Base-by-base conservation (phyloP, 2,329 filamentous ascomycete genomes). In the Pochonia chlamydosporia region DNA sequence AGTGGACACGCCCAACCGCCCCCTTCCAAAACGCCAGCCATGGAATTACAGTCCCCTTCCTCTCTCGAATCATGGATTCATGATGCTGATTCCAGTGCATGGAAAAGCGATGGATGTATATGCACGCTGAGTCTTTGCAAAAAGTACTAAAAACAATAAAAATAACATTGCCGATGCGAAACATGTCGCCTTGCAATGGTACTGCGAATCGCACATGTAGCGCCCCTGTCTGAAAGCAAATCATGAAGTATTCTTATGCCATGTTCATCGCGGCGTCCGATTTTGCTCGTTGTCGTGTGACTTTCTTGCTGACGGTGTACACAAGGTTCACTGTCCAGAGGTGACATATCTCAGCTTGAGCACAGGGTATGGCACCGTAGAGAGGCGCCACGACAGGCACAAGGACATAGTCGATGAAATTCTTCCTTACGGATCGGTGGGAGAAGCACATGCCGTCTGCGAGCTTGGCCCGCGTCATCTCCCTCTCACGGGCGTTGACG, bases 231-330 rank as follows among this genome's bases (percentile, higher is more conserved):
- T n/a, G n/a, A n/a, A n/a, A n/a, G n/a, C n/a, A n/a, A 36, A n/a
- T 36, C 9, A 16, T 8, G 13, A 8, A 36, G 20, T 7, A 16
- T 9, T 8, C 6, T 36, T 16, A 36, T 7, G 16, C 33, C n/a
- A 36, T 36, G 33, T 36, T 16, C n/a, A 20, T 11, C 2, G 31
- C 43, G 9, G 39, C 30, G 18, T 42, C 30, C 16, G 71, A 70
- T 49, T 72, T 73, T 26, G 69, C 65, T 53, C 73, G 65, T 61
- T 76, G 71, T 48, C 78, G 66, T 3, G 73, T 78, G 56, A 81
- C 76, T 61, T 88, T 89, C 64, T 82, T 81, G 68, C 82, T 87
- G 57, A 89, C 84, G 0, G 81, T 78, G 64, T 89, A 89, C 10
- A 84, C 81, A 54, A 89, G 62, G 47, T 85, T 73, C 28, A 83